Conservation (phyloP, 1,139 yeast species). For the Taphrina deformans region DNA sequence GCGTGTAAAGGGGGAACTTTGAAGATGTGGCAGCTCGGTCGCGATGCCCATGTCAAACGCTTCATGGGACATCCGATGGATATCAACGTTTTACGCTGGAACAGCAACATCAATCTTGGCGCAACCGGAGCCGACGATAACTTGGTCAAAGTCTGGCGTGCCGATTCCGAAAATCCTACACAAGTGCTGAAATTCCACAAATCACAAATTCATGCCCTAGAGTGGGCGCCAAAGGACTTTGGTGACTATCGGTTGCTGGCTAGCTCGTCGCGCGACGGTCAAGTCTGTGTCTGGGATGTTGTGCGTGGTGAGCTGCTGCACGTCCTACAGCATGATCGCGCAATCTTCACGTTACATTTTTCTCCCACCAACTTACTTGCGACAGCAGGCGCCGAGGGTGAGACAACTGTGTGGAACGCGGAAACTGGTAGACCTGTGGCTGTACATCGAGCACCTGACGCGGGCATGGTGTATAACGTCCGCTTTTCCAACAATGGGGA, state of each 20-base stretch:
- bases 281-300: conserved; percentile 33
- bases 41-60: conserved; percentile 57
- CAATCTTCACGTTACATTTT: conserved; percentile 23
- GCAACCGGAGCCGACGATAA: conserved; percentile 48
- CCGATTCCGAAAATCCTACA: conserved; percentile 28
- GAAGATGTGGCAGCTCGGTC: conserved; percentile 59
- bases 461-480: conserved; percentile 16
- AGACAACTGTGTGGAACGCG: conserved; percentile 35
- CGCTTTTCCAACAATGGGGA: conserved; percentile 17
- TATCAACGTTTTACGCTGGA: conserved; percentile 63
- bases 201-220: conserved; percentile 18
- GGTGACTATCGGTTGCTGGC: conserved; percentile 23
- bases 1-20: conserved; percentile 61
- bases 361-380: conserved; percentile 31
- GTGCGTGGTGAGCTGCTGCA: conserved; percentile 32
- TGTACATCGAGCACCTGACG: background rate
- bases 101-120: conserved; percentile 43
- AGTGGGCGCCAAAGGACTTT: conserved; percentile 26
- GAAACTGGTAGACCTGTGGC: conserved; percentile 20
- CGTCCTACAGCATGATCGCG: conserved; percentile 29
- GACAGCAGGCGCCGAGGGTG: conserved; percentile 33
- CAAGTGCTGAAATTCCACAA: conserved; percentile 17
- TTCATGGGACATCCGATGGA: conserved; percentile 69
- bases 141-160: conserved; percentile 33
- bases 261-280: conserved; percentile 29